These are phyloP conservation scores for Sphagnum contortum DNA, from an alignment of 225 moss, liverwort and hornwort species.

Conservation along the genomic window DNA sequence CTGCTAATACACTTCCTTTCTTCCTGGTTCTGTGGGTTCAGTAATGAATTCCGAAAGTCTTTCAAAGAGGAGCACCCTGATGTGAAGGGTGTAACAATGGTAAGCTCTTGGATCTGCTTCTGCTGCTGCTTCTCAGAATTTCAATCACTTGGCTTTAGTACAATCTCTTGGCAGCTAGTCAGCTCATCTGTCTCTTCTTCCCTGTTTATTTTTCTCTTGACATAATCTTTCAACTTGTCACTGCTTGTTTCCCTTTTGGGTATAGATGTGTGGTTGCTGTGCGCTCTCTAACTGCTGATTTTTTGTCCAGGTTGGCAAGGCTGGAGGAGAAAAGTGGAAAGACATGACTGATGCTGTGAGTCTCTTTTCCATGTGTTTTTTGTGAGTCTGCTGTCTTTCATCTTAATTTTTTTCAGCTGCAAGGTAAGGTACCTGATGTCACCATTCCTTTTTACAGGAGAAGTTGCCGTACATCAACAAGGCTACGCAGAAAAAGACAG, in stretches of 20 bases:
- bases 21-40: conserved; percentile 5
- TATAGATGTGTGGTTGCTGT: not conserved
- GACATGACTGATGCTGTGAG: conserved; percentile 69
- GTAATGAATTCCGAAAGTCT: conserved; percentile 79
- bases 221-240: too few species aligned
- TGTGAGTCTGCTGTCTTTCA: too few species aligned
- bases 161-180: too few species aligned
- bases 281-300: not conserved
- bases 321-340: conserved; percentile 94
- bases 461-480: conserved; percentile 27
- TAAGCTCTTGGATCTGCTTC: conserved; percentile 11
- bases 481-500: conserved; percentile 80
- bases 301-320: conserved; percentile 62
- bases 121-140: too few species aligned
- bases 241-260: too few species aligned
- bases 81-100: conserved; percentile 89
- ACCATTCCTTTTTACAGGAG: too few species aligned
- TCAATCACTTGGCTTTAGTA: too few species aligned
- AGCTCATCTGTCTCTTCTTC: too few species aligned
- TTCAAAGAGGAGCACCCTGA: conserved; percentile 95
- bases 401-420: conserved; percentile 4
- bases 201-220: too few species aligned
- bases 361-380: too few species aligned
- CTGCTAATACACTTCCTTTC: too few species aligned
- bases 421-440: conserved; percentile 68